Evolutionary conservation across 2,329 filamentous ascomycete genomes (phyloP).

Genomic region (Fusarium torulosum): DNA sequence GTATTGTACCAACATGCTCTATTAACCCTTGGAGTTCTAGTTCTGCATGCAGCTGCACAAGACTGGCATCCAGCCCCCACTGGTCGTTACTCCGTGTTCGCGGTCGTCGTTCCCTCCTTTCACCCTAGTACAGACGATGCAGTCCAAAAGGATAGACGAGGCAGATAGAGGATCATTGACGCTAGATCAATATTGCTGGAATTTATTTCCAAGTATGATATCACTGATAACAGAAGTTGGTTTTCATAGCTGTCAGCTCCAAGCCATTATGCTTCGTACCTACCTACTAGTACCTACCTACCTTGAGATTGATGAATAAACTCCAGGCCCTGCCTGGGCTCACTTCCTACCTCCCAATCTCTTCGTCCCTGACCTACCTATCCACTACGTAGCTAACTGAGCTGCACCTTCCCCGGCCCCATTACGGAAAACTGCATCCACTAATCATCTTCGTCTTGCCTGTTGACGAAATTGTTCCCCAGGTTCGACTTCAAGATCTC

Average conservation of each 20-base stretch:
- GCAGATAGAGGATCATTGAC: neutral
- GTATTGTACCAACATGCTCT: conserved; percentile 13
- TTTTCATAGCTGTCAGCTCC: neutral
- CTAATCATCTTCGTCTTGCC: conserved; percentile 22
- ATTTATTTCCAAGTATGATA: neutral
- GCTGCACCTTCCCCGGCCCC: conserved; percentile 38
- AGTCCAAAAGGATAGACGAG: neutral
- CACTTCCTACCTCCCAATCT: conserved; percentile 3
- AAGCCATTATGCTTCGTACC: conserved; percentile 1
- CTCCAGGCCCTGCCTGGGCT: neutral
- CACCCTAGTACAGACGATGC: neutral
- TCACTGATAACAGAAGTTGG: neutral
- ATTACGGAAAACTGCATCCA: conserved; percentile 32
- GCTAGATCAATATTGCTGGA: neutral
- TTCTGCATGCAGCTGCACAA: conserved; percentile 45
- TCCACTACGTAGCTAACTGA: conserved; percentile 6
- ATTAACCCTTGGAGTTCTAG: conserved; percentile 26
- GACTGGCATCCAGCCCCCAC: conserved; percentile 45
- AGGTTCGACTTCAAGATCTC: conserved; percentile 26
- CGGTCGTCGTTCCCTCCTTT: conserved; percentile 26
- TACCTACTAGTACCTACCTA: neutral
- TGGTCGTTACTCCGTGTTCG: conserved; percentile 34
- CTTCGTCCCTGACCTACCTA: conserved; percentile 13
- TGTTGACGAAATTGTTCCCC: conserved; percentile 20
- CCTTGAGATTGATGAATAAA: neutral